Evolutionary conservation across 2,329 filamentous ascomycete species (phyloP).

Genomic region (Colletotrichum theobromicola): DNA sequence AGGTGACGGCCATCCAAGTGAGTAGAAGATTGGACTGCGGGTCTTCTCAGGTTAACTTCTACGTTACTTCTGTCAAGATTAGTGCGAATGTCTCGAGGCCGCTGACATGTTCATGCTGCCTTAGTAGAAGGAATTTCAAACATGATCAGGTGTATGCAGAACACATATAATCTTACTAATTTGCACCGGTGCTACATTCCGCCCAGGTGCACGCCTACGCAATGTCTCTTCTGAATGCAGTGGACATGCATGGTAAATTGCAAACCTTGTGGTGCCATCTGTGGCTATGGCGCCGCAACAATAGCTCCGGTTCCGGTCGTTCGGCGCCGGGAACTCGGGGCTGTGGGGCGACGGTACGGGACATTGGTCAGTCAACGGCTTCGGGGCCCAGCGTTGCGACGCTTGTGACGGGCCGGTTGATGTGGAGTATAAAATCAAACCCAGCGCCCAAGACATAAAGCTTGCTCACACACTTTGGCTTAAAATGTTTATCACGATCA

Average conservation of each 20-base stretch:
- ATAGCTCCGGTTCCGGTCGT: neutral
- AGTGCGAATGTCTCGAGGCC: rapidly evolving
- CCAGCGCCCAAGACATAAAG: no score
- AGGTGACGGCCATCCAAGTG: neutral
- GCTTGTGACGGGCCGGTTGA: neutral
- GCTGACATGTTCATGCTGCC: neutral
- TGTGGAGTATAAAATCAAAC: neutral
- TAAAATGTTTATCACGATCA: no score
- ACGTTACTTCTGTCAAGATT: neutral
- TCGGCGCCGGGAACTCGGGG: neutral
- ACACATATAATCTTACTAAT: neutral
- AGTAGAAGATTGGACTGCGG: neutral
- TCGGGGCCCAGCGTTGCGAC: neutral
- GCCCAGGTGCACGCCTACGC: neutral
- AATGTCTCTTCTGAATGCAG: neutral
- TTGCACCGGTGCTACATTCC: neutral
- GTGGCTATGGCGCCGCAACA: neutral
- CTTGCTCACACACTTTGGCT: no score
- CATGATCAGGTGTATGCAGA: no score
- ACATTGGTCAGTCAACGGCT: neutral
- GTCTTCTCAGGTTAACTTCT: neutral
- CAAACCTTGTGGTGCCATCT: neutral
- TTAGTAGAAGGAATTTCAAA: no score
- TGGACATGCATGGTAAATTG: neutral
- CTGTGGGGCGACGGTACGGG: no score